Conservation (phyloP, 129 eudicot genomes). For the Arctium lappa region DNA sequence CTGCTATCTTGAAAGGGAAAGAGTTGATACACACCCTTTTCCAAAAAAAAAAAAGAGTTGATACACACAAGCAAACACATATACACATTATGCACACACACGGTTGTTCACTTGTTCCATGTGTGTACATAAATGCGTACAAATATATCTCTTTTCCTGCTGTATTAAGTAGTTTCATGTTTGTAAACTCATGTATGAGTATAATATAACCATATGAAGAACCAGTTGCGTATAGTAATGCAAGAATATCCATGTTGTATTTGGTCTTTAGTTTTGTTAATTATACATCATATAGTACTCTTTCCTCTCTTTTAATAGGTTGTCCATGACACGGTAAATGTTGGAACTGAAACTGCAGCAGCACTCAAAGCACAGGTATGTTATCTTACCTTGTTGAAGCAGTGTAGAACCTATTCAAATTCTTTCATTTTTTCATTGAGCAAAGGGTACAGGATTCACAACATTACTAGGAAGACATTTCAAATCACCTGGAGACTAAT, state of each 20-base stretch:
- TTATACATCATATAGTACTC: background rate
- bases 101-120: background rate
- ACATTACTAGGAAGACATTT: background rate
- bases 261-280: background rate
- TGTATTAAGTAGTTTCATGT: background rate
- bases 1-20: background rate
- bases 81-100: background rate
- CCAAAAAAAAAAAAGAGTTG: no score
- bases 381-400: conserved; percentile 4
- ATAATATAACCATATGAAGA: background rate
- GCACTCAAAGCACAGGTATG: conserved; percentile 90
- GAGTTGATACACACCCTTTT: background rate
- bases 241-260: conserved; percentile 4
- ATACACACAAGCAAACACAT: no score
- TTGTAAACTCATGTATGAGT: background rate
- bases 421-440: background rate
- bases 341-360: conserved; percentile 94
- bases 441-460: background rate
- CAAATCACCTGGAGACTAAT: conserved; percentile 8
- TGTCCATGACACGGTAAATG: conserved; percentile 80
- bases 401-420: conserved; percentile 5
- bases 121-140: no score
- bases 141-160: background rate
- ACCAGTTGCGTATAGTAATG: background rate
- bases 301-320: conserved; percentile 40